A percentile compares a stretch with the other conserved stretches of the same genome.
phyloP scores from a whole-genome alignment of 306 rosid genomes.

The Potentilla sterilis region DNA sequence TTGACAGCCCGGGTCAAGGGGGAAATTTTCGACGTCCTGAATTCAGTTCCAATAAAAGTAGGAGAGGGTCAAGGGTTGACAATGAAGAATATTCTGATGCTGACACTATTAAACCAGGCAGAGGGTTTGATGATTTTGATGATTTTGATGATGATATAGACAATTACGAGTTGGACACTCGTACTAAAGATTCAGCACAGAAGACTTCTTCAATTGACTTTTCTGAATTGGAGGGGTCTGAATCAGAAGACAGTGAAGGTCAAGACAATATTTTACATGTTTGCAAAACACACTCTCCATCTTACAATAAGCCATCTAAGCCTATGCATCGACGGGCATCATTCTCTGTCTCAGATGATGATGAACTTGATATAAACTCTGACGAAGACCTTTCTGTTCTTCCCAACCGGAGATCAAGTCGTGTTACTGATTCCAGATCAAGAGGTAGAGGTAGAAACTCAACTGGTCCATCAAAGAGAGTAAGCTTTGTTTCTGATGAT shows the following conservation, averaged over 20 bases:
- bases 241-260: conserved; percentile 46
- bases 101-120: conserved; percentile 41
- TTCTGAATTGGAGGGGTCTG: conserved; percentile 57
- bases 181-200: conserved; percentile 36
- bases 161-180: conserved; percentile 71
- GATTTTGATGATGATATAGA: conserved; percentile 88
- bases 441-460: conserved; percentile 45
- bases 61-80: conserved; percentile 39
- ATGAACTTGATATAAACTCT: conserved; percentile 48
- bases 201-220: conserved; percentile 44
- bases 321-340: conserved; percentile 33
- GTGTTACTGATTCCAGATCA: conserved; percentile 45
- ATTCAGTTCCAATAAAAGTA: conserved; percentile 39
- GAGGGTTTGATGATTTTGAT: conserved; percentile 93
- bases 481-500: conserved; percentile 85
- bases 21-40: conserved; percentile 45
- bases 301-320: conserved; percentile 37
- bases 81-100: conserved; percentile 51
- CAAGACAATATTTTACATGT: conserved; percentile 24
- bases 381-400: conserved; percentile 45
- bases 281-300: conserved; percentile 24
- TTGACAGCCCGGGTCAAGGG: conserved; percentile 42
- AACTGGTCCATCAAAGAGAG: conserved; percentile 43
- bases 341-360: conserved; percentile 59
- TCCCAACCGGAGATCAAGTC: conserved; percentile 66